These are phyloP conservation scores for Mollisia scopiformis DNA, from an alignment of 2,329 filamentous ascomycete genomes.

Conservation along the genomic window DNA sequence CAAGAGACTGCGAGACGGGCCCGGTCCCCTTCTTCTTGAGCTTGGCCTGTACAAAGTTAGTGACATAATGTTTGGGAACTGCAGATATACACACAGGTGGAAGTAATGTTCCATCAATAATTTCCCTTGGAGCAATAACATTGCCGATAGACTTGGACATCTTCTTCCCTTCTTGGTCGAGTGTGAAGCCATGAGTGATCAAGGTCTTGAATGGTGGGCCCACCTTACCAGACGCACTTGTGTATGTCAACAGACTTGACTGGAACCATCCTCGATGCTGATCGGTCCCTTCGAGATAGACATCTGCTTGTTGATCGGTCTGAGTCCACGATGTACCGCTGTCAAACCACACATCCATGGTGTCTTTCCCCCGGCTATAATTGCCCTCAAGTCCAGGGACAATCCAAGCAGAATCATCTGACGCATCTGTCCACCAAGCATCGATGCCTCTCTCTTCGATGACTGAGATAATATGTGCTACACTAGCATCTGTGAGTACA, in stretches of 20 bases:
- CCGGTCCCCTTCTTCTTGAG: conserved; percentile 47
- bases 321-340: conserved; percentile 92
- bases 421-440: conserved; percentile 88
- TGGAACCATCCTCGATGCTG: conserved; percentile 99
- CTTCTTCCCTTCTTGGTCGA: conserved; percentile 89
- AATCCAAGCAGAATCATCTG: conserved; percentile 78
- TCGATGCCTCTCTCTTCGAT: conserved; percentile 81
- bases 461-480: conserved; percentile 81
- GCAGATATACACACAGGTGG: conserved; percentile 50
- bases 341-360: conserved; percentile 99
- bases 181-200: conserved; percentile 94
- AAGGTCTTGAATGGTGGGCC: conserved; percentile 80
- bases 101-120: conserved; percentile 82
- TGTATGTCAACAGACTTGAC: conserved; percentile 86
- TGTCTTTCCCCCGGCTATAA: conserved; percentile 82
- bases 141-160: conserved; percentile 99
- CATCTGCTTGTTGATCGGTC: conserved; percentile 62
- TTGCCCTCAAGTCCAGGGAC: conserved; percentile 60
- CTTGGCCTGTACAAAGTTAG: conserved; percentile 41
- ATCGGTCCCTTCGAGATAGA: conserved; percentile 93
- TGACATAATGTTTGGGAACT: too few relatives aligned
- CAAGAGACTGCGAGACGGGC: conserved; percentile 68
- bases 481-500: conserved; percentile 76
- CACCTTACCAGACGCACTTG: conserved; percentile 46
- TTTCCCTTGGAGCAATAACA: conserved; percentile 76